Base-by-base conservation (phyloP, 371 early-diverging fungal genomes). In the Coemansia sp. region DNA sequence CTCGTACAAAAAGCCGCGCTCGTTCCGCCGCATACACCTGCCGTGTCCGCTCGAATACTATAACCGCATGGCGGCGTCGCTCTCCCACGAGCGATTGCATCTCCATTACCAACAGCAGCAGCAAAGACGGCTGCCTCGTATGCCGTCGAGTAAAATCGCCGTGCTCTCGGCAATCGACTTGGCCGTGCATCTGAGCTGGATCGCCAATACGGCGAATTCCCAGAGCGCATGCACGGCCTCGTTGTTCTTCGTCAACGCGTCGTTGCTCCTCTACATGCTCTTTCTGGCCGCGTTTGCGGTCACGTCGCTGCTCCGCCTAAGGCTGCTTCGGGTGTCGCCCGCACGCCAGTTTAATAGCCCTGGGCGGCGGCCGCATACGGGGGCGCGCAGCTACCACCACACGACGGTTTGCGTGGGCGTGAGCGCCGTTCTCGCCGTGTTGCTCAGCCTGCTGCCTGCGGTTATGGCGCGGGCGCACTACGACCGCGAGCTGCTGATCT, bases 121-220 rank as follows among this genome's bases (percentile, higher is more conserved):
- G 30, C 10, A 47, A n/a, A 34, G 55, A 47, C 38, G 54, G 34
- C 35, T 67, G 9, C 59, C 68, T 3, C 56, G 73, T 1, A 67
- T 54, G 14, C 73, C 73, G 20, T 72, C 73, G 8, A 63, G 61
- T 42, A 72, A 72, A 51, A 68, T 67, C 2, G 73, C 73, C 11
- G 49, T 72, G 10, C 61, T 72, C 1, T 67, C 73, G 8, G 64
- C 57, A 7, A 60, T 72, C 13, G 73, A 72, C 35, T 42, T 67
- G 2, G 34, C 68, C 5, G 9, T 72, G 54, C 73, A 72, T 31
- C 14, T 58, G 2, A 35, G 67, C n/a, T 72, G 73, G 73, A 64
- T 72, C 2, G 26, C 59, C 36, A 72, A 72, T 54, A 68, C 68
- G 3, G 59, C 60, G 8, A 26, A 59, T 2, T 11, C 66, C 1